Conservation (phyloP, 192 early-diverging fungal genomes). For the Backusella westeae region DNA sequence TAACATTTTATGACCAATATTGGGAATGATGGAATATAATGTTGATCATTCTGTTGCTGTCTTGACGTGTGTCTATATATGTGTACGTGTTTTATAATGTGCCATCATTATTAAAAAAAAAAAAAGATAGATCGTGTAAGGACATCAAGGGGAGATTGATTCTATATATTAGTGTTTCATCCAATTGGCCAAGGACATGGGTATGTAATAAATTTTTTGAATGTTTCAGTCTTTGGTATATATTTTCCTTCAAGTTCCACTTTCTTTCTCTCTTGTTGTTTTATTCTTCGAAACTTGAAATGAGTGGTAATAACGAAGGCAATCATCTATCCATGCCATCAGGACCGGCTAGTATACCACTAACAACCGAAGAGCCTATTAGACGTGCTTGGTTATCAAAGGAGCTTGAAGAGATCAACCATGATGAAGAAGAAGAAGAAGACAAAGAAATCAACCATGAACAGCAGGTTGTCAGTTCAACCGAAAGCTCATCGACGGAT, state of each 20-base stretch:
- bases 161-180: neutral
- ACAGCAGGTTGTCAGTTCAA: neutral
- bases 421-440: neutral
- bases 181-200: neutral
- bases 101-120: too few relatives aligned
- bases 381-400: constrained; percentile 17
- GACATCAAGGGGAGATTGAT: too few relatives aligned
- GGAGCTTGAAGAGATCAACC: constrained; percentile 17
- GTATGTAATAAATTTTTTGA: neutral
- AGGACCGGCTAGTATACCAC: constrained; percentile 10
- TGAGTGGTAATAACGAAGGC: neutral
- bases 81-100: too few relatives aligned
- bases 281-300: neutral
- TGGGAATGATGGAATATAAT: too few relatives aligned
- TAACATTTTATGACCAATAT: too few relatives aligned
- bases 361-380: constrained; percentile 33
- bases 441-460: neutral
- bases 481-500: neutral
- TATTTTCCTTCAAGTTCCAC: neutral
- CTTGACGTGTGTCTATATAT: too few relatives aligned
- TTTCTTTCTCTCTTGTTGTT: neutral
- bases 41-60: too few relatives aligned
- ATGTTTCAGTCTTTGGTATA: neutral
- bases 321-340: neutral
- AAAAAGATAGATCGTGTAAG: too few relatives aligned